A percentile compares a stretch with the other conserved stretches of the same genome.
These are phyloP conservation scores for Stagonosporopsis chrysanthemi DNA, from an alignment of 2,329 filamentous ascomycete species.

Conservation along the genomic window DNA sequence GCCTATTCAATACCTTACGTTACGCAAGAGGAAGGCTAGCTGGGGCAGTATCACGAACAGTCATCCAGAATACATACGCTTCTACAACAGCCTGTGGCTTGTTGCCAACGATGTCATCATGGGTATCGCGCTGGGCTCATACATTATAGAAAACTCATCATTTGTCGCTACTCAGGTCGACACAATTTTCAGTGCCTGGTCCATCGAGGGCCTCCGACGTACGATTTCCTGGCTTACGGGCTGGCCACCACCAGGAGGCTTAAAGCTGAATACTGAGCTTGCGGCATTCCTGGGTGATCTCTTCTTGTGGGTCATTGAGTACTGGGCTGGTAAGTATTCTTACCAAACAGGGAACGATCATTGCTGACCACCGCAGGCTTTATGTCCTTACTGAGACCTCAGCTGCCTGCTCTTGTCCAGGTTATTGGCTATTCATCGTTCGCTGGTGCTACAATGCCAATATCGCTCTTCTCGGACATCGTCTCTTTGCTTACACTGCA, in stretches of 20 bases:
- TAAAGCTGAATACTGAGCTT: slow-evolving; percentile 94
- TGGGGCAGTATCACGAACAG: slow-evolving; percentile 96
- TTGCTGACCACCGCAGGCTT: slow-evolving; percentile 62
- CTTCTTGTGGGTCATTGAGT: slow-evolving; percentile 98
- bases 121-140: slow-evolving; percentile 92
- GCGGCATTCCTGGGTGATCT: slow-evolving; percentile 93
- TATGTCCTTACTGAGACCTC: slow-evolving; percentile 77
- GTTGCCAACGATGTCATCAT: slow-evolving; percentile 99
- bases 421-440: slow-evolving; percentile 95
- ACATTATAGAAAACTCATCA: slow-evolving; percentile 92
- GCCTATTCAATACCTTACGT: slow-evolving; percentile 93
- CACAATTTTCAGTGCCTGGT: slow-evolving; percentile 77
- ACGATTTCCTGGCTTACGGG: slow-evolving; percentile 97
- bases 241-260: slow-evolving; percentile 77
- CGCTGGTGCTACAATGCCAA: slow-evolving; percentile 94
- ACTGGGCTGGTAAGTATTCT: slow-evolving; percentile 78
- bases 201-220: slow-evolving; percentile 83
- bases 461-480: slow-evolving; percentile 93
- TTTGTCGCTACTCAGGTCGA: slow-evolving; percentile 85
- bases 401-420: slow-evolving; percentile 86
- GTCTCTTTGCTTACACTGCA: slow-evolving; percentile 91
- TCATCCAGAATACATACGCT: slow-evolving; percentile 97
- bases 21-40: slow-evolving; percentile 86
- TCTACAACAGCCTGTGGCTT: slow-evolving; percentile 98
- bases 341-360: not conserved